Conservation (phyloP, 2,329 filamentous ascomycete genomes). For the Sphaceloma murrayae region DNA sequence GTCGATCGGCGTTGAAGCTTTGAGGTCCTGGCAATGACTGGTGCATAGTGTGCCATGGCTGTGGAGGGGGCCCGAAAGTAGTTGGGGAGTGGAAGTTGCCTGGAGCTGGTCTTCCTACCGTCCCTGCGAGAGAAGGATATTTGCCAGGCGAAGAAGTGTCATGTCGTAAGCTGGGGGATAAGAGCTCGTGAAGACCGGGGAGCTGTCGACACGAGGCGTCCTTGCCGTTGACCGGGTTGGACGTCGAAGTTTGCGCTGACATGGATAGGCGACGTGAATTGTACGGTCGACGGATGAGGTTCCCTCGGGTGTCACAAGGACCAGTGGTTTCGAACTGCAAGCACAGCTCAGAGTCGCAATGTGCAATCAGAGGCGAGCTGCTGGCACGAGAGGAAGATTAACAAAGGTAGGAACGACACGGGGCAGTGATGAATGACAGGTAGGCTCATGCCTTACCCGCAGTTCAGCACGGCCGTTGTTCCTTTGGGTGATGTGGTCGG, state of each 20-base stretch:
- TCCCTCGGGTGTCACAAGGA: no score
- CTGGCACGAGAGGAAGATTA: background rate
- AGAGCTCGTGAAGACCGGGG: slow-evolving; percentile 11
- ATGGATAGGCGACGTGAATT: no score
- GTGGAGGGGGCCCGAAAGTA: slow-evolving; percentile 2
- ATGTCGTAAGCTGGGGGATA: slow-evolving; percentile 10
- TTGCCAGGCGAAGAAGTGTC: slow-evolving; percentile 5
- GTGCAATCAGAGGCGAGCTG: background rate
- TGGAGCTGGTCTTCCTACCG: background rate
- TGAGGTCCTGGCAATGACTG: slow-evolving; percentile 4
- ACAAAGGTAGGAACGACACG: background rate
- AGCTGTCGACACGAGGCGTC: slow-evolving; percentile 7
- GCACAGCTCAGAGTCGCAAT: background rate
- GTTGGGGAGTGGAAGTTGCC: slow-evolving; percentile 2
- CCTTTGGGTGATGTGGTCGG: slow-evolving; percentile 8
- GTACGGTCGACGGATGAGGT: no score
- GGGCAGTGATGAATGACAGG: background rate
- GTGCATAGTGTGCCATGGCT: slow-evolving; percentile 3
- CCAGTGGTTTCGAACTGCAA: background rate
- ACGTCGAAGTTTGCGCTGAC: slow-evolving; percentile 3
- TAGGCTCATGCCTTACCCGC: slow-evolving; percentile 12
- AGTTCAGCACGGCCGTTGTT: slow-evolving; percentile 6
- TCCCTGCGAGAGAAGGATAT: background rate
- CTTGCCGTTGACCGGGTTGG: slow-evolving; percentile 11
- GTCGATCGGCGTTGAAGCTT: slow-evolving; percentile 5